Percentiles rank a stretch among this genome's conserved stretches.
Evolutionary conservation across 2,329 filamentous ascomycete species (phyloP).

Genomic region (Sporothrix euskadiensis): DNA sequence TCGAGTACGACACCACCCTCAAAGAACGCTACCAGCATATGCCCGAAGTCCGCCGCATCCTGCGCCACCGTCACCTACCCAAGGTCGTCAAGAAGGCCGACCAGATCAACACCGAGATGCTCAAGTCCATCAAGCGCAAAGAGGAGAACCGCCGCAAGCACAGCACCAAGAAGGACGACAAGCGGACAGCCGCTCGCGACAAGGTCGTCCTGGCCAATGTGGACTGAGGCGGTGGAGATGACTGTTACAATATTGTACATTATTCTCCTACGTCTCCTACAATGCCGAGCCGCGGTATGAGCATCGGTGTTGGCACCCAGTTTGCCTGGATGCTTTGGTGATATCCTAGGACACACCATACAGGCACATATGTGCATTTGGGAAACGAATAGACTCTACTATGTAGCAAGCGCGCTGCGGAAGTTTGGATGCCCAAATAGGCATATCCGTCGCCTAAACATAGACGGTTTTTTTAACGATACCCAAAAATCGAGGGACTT

Average conservation of each 20-base stretch:
- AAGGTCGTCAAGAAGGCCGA: conserved; percentile 93
- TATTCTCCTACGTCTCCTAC: neutral
- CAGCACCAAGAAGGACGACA: conserved; percentile 72
- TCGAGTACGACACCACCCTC: conserved; percentile 89
- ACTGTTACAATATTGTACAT: neutral
- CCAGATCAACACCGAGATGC: conserved; percentile 89
- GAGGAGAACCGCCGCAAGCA: conserved; percentile 96
- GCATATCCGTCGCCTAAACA: neutral
- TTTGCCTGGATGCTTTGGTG: neutral
- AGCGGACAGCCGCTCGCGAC: conserved; percentile 66
- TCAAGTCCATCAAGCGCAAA: conserved; percentile 81
- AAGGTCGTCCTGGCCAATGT: conserved; percentile 80
- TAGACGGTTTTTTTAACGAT: neutral
- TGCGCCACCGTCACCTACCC: conserved; percentile 85
- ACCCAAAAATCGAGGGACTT: neutral
- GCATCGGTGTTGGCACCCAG: neutral
- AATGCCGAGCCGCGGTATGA: neutral
- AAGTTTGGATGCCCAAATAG: neutral
- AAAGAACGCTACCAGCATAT: conserved; percentile 86
- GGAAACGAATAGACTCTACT: too few relatives aligned
- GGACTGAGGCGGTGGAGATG: conserved; percentile 43
- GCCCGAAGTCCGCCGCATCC: conserved; percentile 91
- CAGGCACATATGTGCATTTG: too few relatives aligned
- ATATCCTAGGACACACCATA: neutral
- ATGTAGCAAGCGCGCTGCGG: too few relatives aligned